Conservation (phyloP, 805 yeast genomes). For the Lipomyces anomalus region DNA sequence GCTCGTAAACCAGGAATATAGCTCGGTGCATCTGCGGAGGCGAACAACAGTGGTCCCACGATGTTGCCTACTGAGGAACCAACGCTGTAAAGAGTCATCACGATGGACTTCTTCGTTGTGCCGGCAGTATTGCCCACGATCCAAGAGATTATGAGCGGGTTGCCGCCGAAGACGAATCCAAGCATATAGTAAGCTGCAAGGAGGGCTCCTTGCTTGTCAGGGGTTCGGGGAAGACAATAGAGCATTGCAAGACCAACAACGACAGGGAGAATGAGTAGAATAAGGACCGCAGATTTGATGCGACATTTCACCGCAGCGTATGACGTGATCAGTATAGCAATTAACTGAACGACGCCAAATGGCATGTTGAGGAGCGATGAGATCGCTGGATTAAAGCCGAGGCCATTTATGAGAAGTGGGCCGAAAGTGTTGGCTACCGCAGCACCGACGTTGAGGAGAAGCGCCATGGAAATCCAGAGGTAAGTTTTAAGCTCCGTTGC, state of each 20-base stretch:
- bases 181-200: too few relatives aligned
- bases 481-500: slow-evolving; percentile 21
- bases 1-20: slow-evolving; percentile 35
- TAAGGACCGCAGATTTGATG: too few relatives aligned
- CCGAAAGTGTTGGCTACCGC: too few relatives aligned
- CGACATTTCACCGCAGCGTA: too few relatives aligned
- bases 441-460: slow-evolving; percentile 24
- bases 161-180: too few relatives aligned
- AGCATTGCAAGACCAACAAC: too few relatives aligned
- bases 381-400: slow-evolving; percentile 31
- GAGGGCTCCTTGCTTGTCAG: too few relatives aligned
- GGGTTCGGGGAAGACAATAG: too few relatives aligned
- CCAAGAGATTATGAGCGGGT: slow-evolving; percentile 27
- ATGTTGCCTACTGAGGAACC: slow-evolving; percentile 30
- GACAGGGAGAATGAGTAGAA: too few relatives aligned
- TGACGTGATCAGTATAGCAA: too few relatives aligned
- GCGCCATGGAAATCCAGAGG: slow-evolving; percentile 10
- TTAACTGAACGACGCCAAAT: slow-evolving; percentile 31
- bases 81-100: slow-evolving; percentile 21
- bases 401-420: slow-evolving; percentile 30
- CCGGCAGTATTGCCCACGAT: slow-evolving; percentile 33
- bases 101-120: slow-evolving; percentile 26
- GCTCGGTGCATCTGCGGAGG: slow-evolving; percentile 69
- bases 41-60: too few relatives aligned
- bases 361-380: slow-evolving; percentile 34